These are phyloP conservation scores for Croton setiger DNA, from an alignment of 441 rosid species.

Conservation along the genomic window DNA sequence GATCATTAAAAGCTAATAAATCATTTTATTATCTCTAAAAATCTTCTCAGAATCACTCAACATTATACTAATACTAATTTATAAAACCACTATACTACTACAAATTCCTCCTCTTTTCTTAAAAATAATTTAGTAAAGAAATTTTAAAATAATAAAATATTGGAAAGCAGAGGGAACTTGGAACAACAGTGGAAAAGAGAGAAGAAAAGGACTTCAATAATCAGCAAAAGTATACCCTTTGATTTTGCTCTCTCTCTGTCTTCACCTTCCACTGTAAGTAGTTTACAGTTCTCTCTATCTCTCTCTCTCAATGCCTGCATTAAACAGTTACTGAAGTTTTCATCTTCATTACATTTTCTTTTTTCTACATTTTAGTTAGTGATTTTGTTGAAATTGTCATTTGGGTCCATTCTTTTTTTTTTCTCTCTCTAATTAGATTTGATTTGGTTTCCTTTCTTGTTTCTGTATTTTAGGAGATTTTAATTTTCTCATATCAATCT, in stretches of 20 bases:
- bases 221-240: neutral
- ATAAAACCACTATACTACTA: neutral
- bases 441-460: neutral
- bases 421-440: neutral
- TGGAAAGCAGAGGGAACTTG: conserved; percentile 10
- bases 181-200: conserved; percentile 6
- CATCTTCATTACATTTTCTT: neutral
- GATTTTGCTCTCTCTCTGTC: neutral
- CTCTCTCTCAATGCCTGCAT: neutral
- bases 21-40: neutral
- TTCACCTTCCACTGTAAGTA: neutral
- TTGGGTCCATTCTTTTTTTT: conserved; percentile 4
- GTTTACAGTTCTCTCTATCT: neutral
- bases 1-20: neutral
- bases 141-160: neutral
- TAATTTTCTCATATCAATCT: conserved; percentile 2
- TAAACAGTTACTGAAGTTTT: conserved; percentile 8
- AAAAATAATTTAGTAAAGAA: neutral
- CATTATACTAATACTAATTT: too few relatives aligned
- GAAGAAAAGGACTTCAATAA: neutral
- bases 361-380: neutral
- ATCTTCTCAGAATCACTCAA: neutral
- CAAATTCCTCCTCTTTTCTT: neutral
- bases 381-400: conserved; percentile 7
- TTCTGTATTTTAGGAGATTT: conserved; percentile 9